Evolutionary conservation across 2,329 filamentous ascomycete genomes (phyloP).

Genomic region (Calycina marina): DNA sequence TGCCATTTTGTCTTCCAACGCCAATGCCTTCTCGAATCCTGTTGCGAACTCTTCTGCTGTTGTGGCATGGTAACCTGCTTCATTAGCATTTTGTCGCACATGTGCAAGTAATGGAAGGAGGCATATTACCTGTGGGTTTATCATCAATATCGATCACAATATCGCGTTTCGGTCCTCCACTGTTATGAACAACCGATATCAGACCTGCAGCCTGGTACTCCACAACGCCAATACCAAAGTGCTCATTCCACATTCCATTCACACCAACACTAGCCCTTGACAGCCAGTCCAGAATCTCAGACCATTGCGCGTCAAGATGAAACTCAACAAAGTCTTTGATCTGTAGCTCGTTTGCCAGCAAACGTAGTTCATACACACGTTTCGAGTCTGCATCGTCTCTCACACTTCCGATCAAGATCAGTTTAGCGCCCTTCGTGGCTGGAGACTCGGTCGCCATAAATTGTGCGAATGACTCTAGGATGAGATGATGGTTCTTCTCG

Average conservation of each 20-base stretch:
- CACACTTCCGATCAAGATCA: constrained; percentile 87
- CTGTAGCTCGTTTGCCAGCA: constrained; percentile 73
- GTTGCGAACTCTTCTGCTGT: constrained; percentile 66
- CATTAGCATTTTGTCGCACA: constrained; percentile 4
- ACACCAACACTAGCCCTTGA: constrained; percentile 68
- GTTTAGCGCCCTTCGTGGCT: constrained; percentile 40
- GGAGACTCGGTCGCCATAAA: constrained; percentile 46
- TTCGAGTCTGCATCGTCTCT: constrained; percentile 68
- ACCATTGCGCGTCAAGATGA: constrained; percentile 80
- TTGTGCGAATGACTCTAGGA: constrained; percentile 69
- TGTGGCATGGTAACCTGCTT: constrained; percentile 67
- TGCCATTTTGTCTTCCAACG: constrained; percentile 51
- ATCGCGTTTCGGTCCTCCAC: constrained; percentile 82
- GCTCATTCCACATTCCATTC: constrained; percentile 99
- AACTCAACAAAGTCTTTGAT: constrained; percentile 80
- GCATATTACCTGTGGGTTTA: constrained; percentile 50
- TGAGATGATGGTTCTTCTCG: constrained; percentile 87
- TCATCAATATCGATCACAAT: constrained; percentile 77
- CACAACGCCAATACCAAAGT: constrained; percentile 96
- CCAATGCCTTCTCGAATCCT: constrained; percentile 65
- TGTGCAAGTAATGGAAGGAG: background rate
- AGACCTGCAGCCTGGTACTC: constrained; percentile 95
- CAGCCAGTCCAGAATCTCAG: constrained; percentile 69
- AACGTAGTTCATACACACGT: constrained; percentile 73
- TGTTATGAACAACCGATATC: constrained; percentile 85